These are phyloP conservation scores for Populus pruinosa DNA, from an alignment of 345 rosid genomes.

Conservation along the genomic window DNA sequence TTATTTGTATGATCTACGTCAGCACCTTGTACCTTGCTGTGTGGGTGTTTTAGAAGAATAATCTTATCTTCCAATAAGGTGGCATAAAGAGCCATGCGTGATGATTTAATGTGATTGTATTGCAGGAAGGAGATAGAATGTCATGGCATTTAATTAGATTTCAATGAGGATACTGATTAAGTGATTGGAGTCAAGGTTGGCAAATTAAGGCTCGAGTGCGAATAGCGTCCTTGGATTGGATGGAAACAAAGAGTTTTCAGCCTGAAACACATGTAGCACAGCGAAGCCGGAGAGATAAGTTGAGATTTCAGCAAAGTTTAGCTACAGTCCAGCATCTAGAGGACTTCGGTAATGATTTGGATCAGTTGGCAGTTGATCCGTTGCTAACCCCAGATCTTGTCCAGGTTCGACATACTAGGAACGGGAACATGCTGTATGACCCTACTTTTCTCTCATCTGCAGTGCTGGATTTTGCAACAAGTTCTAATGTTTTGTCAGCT, in stretches of 20 bases:
- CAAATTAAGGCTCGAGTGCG: not conserved
- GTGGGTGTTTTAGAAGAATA: not conserved
- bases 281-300: slow-evolving; percentile 52
- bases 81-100: not conserved
- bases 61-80: not conserved
- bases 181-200: not conserved
- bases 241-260: slow-evolving; percentile 34
- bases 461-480: slow-evolving; percentile 18
- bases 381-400: slow-evolving; percentile 30
- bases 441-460: slow-evolving; percentile 17
- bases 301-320: slow-evolving; percentile 33
- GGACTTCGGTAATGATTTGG: slow-evolving; percentile 20
- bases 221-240: slow-evolving; percentile 3
- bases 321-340: slow-evolving; percentile 12
- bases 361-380: slow-evolving; percentile 16
- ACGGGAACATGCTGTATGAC: slow-evolving; percentile 21
- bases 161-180: not conserved
- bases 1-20: not conserved
- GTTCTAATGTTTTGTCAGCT: not conserved
- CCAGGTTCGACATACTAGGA: slow-evolving; percentile 18
- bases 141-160: not conserved
- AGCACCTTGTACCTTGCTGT: not conserved
- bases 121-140: not conserved
- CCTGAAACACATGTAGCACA: slow-evolving; percentile 49
- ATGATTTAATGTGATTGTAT: not conserved